These are phyloP conservation scores for Zostera marina DNA, from an alignment of 116 monocot genomes.

Conservation along the genomic window DNA sequence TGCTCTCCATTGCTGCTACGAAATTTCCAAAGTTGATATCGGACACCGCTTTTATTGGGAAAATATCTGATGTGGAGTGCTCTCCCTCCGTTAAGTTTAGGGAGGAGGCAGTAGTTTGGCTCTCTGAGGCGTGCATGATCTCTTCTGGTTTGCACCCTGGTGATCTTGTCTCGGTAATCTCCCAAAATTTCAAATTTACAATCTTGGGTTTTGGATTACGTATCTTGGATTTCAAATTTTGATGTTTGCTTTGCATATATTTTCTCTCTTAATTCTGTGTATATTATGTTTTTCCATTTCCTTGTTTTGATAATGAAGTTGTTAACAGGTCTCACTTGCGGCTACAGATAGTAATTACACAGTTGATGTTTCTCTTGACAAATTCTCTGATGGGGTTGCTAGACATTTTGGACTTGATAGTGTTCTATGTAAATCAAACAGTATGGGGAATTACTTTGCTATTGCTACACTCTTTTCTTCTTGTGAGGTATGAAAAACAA, in stretches of 20 bases:
- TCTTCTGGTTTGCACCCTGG: conserved; percentile 33
- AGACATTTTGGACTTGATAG: conserved; percentile 19
- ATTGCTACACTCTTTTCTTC: conserved; percentile 51
- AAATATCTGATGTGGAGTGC: conserved; percentile 23
- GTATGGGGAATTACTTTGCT: conserved; percentile 48
- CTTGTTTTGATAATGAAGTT: conserved; percentile 1
- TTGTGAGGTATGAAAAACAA: conserved; percentile 26
- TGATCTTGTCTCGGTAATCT: conserved; percentile 49
- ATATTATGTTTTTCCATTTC: too few relatives aligned
- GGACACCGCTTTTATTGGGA: conserved; percentile 33
- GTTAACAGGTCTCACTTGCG: conserved; percentile 48
- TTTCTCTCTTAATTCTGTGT: too few relatives aligned
- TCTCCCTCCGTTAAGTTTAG: conserved; percentile 21
- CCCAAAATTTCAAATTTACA: too few relatives aligned
- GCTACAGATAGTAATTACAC: conserved; percentile 8
- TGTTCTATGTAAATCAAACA: conserved; percentile 7
- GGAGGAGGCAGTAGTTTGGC: conserved; percentile 34
- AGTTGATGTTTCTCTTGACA: conserved; percentile 22
- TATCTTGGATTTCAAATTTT: too few relatives aligned
- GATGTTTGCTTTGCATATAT: too few relatives aligned
- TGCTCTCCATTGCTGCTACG: conserved; percentile 26
- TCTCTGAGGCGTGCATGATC: conserved; percentile 51
- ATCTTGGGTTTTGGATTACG: too few relatives aligned
- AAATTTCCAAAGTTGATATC: conserved; percentile 37
- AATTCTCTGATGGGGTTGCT: conserved; percentile 24